phyloP scores from a whole-genome alignment of 2,329 filamentous ascomycete genomes.

The Xylariaceae sp. region DNA sequence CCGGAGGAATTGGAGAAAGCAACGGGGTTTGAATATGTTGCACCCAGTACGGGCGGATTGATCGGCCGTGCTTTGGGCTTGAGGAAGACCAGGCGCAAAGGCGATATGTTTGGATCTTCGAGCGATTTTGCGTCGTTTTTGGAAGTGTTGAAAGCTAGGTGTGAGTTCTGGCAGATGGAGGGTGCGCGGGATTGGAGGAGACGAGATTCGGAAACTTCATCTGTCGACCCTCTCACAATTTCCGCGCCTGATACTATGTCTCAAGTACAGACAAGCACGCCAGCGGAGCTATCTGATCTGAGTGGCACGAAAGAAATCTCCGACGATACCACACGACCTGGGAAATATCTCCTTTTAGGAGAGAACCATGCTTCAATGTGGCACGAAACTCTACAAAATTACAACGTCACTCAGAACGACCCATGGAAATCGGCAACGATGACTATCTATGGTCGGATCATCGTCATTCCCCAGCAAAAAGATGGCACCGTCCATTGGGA shows the following conservation, averaged over 20 bases:
- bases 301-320: constrained; percentile 5
- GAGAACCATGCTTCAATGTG: constrained; percentile 28
- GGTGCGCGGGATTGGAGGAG: constrained; percentile 68
- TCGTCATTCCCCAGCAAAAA: constrained; percentile 56
- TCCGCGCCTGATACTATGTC: constrained; percentile 8
- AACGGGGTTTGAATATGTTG: constrained; percentile 63
- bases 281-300: background rate
- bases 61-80: constrained; percentile 46
- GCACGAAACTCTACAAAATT: constrained; percentile 17
- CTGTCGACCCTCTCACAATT: constrained; percentile 10
- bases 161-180: constrained; percentile 83
- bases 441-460: constrained; percentile 59
- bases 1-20: constrained; percentile 77
- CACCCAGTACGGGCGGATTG: constrained; percentile 47
- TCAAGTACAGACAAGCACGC: background rate
- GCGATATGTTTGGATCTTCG: constrained; percentile 54
- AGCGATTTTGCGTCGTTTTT: constrained; percentile 75
- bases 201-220: constrained; percentile 42
- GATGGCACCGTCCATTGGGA: constrained; percentile 60
- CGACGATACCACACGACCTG: constrained; percentile 18
- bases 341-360: constrained; percentile 25
- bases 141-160: constrained; percentile 70
- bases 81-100: constrained; percentile 32
- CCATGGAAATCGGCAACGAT: constrained; percentile 43
- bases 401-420: constrained; percentile 8